Evolutionary conservation across 176 grass and related monocot species (phyloP).

Genomic region (Musa schizocarpa): DNA sequence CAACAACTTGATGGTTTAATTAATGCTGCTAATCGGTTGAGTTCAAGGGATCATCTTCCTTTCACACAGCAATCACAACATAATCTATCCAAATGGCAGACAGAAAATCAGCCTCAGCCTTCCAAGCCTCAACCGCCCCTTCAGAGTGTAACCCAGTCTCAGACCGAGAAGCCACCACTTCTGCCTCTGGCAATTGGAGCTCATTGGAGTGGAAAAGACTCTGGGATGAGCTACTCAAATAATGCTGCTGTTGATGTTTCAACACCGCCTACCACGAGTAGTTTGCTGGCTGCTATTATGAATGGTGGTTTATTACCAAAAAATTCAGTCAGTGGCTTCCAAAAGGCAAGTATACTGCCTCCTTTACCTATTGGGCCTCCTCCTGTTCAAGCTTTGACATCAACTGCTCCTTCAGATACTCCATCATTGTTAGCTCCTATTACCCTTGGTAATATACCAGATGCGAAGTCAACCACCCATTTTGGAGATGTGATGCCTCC

Average conservation of each 20-base stretch:
- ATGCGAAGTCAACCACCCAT: constrained; percentile 7
- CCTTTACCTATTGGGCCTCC: constrained; percentile 38
- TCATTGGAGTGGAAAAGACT: constrained; percentile 27
- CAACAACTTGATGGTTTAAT: constrained; percentile 29
- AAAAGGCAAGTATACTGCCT: constrained; percentile 25
- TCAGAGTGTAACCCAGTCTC: background rate
- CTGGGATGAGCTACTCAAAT: constrained; percentile 26
- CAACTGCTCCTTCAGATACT: constrained; percentile 14
- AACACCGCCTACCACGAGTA: constrained; percentile 31
- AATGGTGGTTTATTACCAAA: constrained; percentile 54
- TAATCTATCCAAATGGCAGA: constrained; percentile 28
- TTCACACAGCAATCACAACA: constrained; percentile 24
- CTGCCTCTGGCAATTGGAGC: background rate
- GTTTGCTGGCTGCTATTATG: constrained; percentile 54
- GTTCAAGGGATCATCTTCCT: constrained; percentile 24
- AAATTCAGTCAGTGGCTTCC: constrained; percentile 13
- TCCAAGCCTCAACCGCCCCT: background rate
- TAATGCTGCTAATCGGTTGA: constrained; percentile 19
- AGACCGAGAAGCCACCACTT: constrained; percentile 4
- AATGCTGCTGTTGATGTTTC: constrained; percentile 11
- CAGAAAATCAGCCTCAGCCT: constrained; percentile 18
- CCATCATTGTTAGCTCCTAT: background rate
- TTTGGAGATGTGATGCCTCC: constrained; percentile 36
- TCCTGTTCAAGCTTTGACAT: constrained; percentile 18
- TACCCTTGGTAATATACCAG: constrained; percentile 4